Evolutionary conservation across 2,329 filamentous ascomycete species (phyloP), one percentile per base, ranked within the genome.

Genomic region (Fusarium concolor): DNA sequence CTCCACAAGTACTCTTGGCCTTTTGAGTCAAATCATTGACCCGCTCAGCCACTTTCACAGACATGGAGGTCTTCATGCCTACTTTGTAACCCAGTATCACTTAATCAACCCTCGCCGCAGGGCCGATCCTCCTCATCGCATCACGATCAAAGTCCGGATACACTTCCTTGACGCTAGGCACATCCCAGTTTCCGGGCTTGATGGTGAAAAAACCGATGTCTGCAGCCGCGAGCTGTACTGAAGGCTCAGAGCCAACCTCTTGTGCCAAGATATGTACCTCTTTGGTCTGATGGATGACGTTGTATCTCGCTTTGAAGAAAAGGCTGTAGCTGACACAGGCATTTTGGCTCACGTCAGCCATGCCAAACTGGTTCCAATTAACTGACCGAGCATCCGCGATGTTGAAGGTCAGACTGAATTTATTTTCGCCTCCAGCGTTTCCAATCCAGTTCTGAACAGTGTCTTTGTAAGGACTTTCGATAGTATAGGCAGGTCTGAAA

Each of bases 41-140:
- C 24, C 24, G 24, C 24, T 26, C 24, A 8, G 24, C 24, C 24
- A 38, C 1, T 2, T 18, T 26, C 1, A 4, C 6, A 15, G 4
- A 5, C 0, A 49, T 15, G 1, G 31, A 38, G 0, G 38, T 5
- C 22, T 49, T 49, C 11, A 49, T 20, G 17, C 1, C 4, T 0
- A 49, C 20, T 1, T 38, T 49, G 22, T 39, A 49, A 26, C 31
- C 46, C 12, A 38, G 22, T 15, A 49, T 39, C 3, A 39, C 3
- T 18, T 49, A 22, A 15, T 20, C 22, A 6, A 38, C 31, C 24
- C 22, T 3, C 0, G 31, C 46, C 1, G 46, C 46, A 18, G 46
- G 4, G 0, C 31, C 8, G 5, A 37, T 11, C 0, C 14, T 8
- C 8, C 17, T 22, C 18, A 22, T 22, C 1, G 10, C 22, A 0